phyloP scores from a whole-genome alignment of 768 basidiomycete species.

The Lentinula detonsa region DNA sequence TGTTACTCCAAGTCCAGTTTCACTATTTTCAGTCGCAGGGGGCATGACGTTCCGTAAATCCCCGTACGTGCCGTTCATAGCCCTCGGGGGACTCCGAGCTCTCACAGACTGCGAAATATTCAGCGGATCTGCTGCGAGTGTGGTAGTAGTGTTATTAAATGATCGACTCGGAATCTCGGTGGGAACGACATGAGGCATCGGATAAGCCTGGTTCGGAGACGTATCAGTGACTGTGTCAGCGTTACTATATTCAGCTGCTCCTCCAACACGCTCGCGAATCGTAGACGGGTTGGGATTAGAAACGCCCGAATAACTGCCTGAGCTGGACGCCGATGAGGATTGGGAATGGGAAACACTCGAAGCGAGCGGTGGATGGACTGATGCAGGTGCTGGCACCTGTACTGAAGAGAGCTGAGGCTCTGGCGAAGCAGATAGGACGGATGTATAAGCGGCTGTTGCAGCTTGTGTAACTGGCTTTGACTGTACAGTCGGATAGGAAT shows the following conservation, averaged over 20 bases:
- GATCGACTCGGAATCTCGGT: neutral
- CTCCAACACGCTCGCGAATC: neutral
- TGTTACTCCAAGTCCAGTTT: neutral
- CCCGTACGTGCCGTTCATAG: neutral
- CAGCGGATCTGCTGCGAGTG: neutral
- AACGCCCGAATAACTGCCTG: neutral
- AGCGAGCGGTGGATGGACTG: neutral
- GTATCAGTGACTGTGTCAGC: neutral
- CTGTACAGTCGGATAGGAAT: neutral
- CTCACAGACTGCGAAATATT: neutral
- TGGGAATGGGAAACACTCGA: neutral
- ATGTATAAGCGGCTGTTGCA: neutral
- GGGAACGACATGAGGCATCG: conserved; percentile 1
- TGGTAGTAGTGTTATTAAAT: neutral
- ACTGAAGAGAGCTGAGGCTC: neutral
- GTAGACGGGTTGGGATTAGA: neutral
- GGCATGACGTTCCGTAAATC: neutral
- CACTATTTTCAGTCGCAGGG: neutral
- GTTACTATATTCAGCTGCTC: neutral
- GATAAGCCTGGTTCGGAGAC: neutral
- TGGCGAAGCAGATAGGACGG: neutral
- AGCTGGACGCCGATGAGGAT: neutral
- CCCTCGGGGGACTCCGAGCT: neutral
- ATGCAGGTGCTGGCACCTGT: neutral
- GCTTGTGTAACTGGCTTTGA: neutral